phyloP scores from a whole-genome alignment of 2,329 filamentous ascomycete genomes.

The Alternaria panax region DNA sequence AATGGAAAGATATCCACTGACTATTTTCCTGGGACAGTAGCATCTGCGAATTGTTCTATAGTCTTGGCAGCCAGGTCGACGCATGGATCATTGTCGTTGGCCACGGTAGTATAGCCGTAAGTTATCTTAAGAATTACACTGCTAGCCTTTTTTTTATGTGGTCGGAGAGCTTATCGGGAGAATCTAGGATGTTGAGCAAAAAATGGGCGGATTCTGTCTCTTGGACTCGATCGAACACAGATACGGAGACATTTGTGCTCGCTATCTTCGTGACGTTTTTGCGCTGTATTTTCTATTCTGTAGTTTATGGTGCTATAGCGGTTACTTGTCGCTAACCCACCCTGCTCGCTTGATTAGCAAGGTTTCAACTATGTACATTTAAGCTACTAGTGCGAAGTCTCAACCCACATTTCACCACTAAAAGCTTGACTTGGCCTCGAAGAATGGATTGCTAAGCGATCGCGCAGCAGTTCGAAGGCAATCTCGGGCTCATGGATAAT shows the following conservation, averaged over 20 bases:
- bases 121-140: conserved; percentile 38
- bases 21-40: conserved; percentile 54
- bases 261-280: conserved; percentile 36
- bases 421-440: conserved; percentile 27
- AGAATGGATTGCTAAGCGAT: conserved; percentile 33
- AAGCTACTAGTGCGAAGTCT: conserved; percentile 11
- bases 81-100: conserved; percentile 52
- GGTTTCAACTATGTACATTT: neutral
- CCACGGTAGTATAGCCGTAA: conserved; percentile 55
- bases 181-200: conserved; percentile 27
- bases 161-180: conserved; percentile 28
- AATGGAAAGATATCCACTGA: conserved; percentile 57
- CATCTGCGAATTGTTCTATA: conserved; percentile 52
- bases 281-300: conserved; percentile 30
- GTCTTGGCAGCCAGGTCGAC: conserved; percentile 53
- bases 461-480: conserved; percentile 33
- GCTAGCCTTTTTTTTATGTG: conserved; percentile 37
- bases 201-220: conserved; percentile 34
- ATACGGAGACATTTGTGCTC: conserved; percentile 23
- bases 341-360: neutral
- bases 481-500: conserved; percentile 34
- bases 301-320: conserved; percentile 24
- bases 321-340: conserved; percentile 31
- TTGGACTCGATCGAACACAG: conserved; percentile 29
- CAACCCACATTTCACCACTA: conserved; percentile 29